Base-by-base conservation (phyloP, 1,284 basidiomycete genomes). In the Irpex sp. region DNA sequence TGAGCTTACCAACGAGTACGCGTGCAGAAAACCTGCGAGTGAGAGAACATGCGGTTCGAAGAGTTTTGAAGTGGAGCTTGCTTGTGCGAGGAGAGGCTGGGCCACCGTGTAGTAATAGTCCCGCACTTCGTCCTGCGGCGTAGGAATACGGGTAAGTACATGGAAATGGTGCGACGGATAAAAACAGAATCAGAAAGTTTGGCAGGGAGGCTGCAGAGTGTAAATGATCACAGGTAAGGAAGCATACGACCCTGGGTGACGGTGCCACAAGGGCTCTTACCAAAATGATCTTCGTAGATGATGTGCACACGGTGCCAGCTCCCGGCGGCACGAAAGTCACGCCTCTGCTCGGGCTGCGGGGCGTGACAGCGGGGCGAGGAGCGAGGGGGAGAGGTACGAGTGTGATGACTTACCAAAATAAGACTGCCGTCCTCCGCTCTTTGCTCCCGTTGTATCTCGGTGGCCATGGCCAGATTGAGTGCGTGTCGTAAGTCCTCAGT, bases 1-100 rank as follows among this genome's bases (percentile, higher is more conserved):
- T 2, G 94, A 94, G 8, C 89, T 91, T 49, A 96, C 92, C 33
- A 97, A 83, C 3, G 88, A 83, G 76, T 90, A 96, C 1, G 92
- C 88, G 63, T 84, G 81, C 60, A 84, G 78, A 70, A 92, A 94
- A 2, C 82, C 84, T 17, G 74, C 64, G 61, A 89, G 57, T 53
- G 47, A 68, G 68, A 62, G n/a, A 4, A 21, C 15, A 57, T 51
- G 37, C 31, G 58, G 53, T n/a, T 35, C 17, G 39, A 58, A 8
- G 53, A 62, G 65, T 64, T 66, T 62, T 51, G 57, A 26, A 37
- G 61, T 49, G 26, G 49, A 59, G 61, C 39, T 57, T 47, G 33
- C 61, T 6, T 36, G 37, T 17, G 74, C 66, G 53, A 73, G 76
- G 59, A 76, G 69, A 59, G 78, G 79, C 53, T 76, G 64, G 37